Percentiles rank a stretch among this genome's conserved stretches.
phyloP scores from a whole-genome alignment of 1,284 basidiomycete genomes.

The Naganishia sp. region DNA sequence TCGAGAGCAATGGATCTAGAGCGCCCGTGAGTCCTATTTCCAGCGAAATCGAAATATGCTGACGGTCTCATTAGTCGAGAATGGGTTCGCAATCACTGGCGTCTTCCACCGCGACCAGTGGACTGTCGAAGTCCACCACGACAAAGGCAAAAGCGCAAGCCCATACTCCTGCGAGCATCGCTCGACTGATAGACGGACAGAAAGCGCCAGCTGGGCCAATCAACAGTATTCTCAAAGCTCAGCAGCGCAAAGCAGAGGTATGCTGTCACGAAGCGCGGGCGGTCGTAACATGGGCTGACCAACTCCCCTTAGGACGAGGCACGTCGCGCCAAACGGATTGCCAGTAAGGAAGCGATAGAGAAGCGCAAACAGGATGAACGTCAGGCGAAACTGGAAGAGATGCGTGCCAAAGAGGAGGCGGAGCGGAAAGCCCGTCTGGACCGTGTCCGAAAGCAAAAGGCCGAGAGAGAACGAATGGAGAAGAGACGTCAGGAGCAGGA shows the following conservation, averaged over 20 bases:
- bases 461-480: slow-evolving; percentile 31
- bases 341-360: slow-evolving; percentile 30
- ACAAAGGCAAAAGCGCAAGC: slow-evolving; percentile 4
- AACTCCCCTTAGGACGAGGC: slow-evolving; percentile 22
- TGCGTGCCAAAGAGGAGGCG: slow-evolving; percentile 14
- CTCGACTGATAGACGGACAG: slow-evolving; percentile 32
- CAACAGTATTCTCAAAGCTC: slow-evolving; percentile 30
- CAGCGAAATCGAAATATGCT: background rate
- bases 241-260: slow-evolving; percentile 31
- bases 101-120: slow-evolving; percentile 14
- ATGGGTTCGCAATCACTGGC: slow-evolving; percentile 5
- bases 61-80: slow-evolving; percentile 1
- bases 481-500: slow-evolving; percentile 30
- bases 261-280: background rate
- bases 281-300: too few relatives aligned
- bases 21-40: background rate
- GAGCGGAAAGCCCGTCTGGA: slow-evolving; percentile 21
- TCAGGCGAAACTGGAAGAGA: slow-evolving; percentile 24
- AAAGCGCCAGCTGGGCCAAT: slow-evolving; percentile 27
- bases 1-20: slow-evolving; percentile 7
- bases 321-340: slow-evolving; percentile 23
- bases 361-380: slow-evolving; percentile 33
- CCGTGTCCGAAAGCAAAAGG: slow-evolving; percentile 29
- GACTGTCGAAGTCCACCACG: slow-evolving; percentile 6
- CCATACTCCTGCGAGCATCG: slow-evolving; percentile 24